Evolutionary conservation across 768 basidiomycete species (phyloP).

Genomic region (Cytidiella melzeri): DNA sequence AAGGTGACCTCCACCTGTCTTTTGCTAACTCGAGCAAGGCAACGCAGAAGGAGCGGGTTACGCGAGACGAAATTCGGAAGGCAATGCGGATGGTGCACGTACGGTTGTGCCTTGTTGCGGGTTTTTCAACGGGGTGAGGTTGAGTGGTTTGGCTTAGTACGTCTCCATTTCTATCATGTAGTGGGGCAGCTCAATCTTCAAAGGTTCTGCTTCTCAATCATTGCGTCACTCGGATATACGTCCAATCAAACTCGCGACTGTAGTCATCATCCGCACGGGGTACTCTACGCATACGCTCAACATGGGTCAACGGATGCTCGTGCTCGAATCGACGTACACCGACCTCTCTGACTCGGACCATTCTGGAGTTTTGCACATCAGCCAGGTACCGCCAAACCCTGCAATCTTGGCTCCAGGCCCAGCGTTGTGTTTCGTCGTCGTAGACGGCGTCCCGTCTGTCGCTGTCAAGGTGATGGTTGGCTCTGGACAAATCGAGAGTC

Average conservation of each 20-base stretch:
- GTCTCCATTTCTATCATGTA: too few species aligned
- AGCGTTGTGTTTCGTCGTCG: constrained; percentile 67
- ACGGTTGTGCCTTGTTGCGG: too few species aligned
- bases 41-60: too few species aligned
- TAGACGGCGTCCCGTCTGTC: constrained; percentile 71
- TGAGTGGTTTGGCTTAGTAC: too few species aligned
- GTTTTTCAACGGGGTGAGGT: too few species aligned
- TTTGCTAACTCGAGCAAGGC: too few species aligned
- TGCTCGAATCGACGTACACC: constrained; percentile 59
- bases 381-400: constrained; percentile 71
- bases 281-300: constrained; percentile 80
- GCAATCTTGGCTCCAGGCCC: constrained; percentile 69
- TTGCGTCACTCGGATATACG: too few species aligned
- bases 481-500: constrained; percentile 60
- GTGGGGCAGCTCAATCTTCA: too few species aligned
- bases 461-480: constrained; percentile 74
- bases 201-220: too few species aligned
- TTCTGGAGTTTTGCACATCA: constrained; percentile 60
- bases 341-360: constrained; percentile 44
- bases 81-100: too few species aligned
- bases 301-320: constrained; percentile 72
- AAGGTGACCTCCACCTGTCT: too few species aligned
- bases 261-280: constrained; percentile 58
- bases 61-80: too few species aligned
- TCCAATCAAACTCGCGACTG: constrained; percentile 41